Percentiles rank a stretch among this genome's conserved stretches.
Conservation (phyloP, 441 rosid genomes). For the Capsella rubella region DNA sequence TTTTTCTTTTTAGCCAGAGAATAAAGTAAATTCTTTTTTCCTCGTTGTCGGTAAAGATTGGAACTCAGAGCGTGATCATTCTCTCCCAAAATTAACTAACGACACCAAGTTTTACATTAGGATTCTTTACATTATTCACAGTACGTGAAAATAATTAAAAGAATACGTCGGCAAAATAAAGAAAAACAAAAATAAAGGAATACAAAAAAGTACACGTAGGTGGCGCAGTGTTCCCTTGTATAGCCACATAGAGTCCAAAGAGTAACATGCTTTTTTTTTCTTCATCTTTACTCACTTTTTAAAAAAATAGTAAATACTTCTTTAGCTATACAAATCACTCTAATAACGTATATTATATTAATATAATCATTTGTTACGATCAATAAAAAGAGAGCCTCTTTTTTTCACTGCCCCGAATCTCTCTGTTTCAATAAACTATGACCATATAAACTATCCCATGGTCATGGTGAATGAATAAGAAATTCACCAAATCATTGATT, state of each 20-base stretch:
- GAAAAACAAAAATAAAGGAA: conserved; percentile 16
- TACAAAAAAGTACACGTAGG: conserved; percentile 52
- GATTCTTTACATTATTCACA: background rate
- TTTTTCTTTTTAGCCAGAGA: too few relatives aligned
- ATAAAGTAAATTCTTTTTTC: too few relatives aligned
- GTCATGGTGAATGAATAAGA: conserved; percentile 12
- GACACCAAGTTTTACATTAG: too few relatives aligned
- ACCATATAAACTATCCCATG: conserved; percentile 29
- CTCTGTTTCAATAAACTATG: conserved; percentile 36
- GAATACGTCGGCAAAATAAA: conserved; percentile 14
- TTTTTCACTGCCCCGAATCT: conserved; percentile 48
- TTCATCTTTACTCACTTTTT: conserved; percentile 31
- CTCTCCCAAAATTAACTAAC: too few relatives aligned
- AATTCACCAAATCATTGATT: conserved; percentile 23
- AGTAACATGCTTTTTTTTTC: conserved; percentile 43
- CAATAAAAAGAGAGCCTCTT: conserved; percentile 44
- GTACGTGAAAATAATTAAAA: conserved; percentile 15
- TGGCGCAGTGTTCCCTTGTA: conserved; percentile 69
- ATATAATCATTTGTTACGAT: conserved; percentile 42
- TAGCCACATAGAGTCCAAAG: conserved; percentile 45
- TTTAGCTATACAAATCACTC: conserved; percentile 10
- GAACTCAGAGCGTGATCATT: too few relatives aligned
- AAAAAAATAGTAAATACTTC: conserved; percentile 27
- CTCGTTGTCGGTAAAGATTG: too few relatives aligned
- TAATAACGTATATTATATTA: conserved; percentile 24